phyloP scores from a whole-genome alignment of 2,329 filamentous ascomycete species.

The Ophiostoma populinum region DNA sequence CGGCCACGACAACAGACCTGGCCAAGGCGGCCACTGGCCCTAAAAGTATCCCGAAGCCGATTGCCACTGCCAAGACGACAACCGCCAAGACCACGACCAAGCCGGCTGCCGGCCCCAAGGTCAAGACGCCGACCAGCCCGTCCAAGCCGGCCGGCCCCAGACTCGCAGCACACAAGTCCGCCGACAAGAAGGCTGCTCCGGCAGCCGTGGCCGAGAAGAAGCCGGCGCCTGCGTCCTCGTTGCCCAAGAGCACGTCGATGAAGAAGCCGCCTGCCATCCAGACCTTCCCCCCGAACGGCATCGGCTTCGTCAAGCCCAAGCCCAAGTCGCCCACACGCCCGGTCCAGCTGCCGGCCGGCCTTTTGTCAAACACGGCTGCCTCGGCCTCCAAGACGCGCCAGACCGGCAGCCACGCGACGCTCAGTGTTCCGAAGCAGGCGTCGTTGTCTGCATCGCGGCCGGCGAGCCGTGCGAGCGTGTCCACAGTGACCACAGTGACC shows the following conservation, averaged over 20 bases:
- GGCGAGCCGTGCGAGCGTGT: conserved; percentile 27
- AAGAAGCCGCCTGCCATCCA: conserved; percentile 29
- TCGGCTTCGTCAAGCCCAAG: conserved; percentile 39
- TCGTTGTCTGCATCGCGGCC: conserved; percentile 23
- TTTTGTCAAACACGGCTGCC: conserved; percentile 53
- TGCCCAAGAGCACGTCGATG: conserved; percentile 12
- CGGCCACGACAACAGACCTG: neutral
- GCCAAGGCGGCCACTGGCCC: conserved; percentile 3
- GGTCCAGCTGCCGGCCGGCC: conserved; percentile 45
- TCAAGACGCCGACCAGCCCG: conserved; percentile 22
- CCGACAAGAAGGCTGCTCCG: conserved; percentile 18
- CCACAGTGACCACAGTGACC: conserved; percentile 14
- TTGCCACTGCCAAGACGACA: conserved; percentile 17
- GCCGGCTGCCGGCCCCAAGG: conserved; percentile 19
- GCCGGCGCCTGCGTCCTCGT: conserved; percentile 9
- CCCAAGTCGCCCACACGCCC: conserved; percentile 53
- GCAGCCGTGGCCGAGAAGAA: conserved; percentile 1
- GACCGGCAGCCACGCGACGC: conserved; percentile 22
- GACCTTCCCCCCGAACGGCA: conserved; percentile 18
- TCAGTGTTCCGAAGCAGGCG: conserved; percentile 13
- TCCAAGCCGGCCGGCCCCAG: conserved; percentile 16
- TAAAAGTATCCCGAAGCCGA: conserved; percentile 15
- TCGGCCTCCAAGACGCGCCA: conserved; percentile 43
- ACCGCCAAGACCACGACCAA: conserved; percentile 18
- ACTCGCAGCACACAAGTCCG: conserved; percentile 14